These are phyloP conservation scores for Phoma sp. DNA, from an alignment of 2,329 filamentous ascomycete species.

Conservation along the genomic window DNA sequence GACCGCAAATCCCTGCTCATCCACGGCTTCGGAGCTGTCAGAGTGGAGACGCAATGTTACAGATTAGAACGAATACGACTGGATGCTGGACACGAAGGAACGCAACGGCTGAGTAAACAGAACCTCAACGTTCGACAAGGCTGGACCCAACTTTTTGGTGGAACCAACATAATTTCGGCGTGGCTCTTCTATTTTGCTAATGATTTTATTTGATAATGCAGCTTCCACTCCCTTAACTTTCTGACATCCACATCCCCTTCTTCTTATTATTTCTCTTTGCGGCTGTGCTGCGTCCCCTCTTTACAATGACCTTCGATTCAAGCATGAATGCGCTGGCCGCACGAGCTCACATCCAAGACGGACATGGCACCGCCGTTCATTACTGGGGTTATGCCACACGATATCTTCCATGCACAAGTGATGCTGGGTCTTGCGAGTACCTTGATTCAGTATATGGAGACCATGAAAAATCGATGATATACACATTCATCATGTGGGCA, in stretches of 20 bases:
- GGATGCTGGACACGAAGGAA: slow-evolving; percentile 6
- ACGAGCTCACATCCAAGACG: slow-evolving; percentile 10
- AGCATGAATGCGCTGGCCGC: slow-evolving; percentile 6
- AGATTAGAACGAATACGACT: slow-evolving; percentile 9
- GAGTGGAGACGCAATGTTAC: slow-evolving; percentile 12
- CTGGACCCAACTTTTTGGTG: slow-evolving; percentile 4
- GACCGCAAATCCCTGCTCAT: slow-evolving; percentile 1
- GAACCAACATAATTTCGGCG: slow-evolving; percentile 7
- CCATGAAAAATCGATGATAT: slow-evolving; percentile 60
- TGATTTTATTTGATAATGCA: neutral
- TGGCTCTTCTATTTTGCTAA: neutral
- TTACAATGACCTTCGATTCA: slow-evolving; percentile 10
- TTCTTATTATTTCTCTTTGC: slow-evolving; percentile 7
- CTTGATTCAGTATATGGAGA: slow-evolving; percentile 59
- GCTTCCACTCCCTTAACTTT: neutral
- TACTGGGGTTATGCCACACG: slow-evolving; percentile 63
- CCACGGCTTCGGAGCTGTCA: slow-evolving; percentile 1
- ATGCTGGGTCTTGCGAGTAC: slow-evolving; percentile 62
- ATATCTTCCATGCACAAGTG: slow-evolving; percentile 61
- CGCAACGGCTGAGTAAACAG: neutral
- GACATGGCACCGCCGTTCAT: slow-evolving; percentile 1
- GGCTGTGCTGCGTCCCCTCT: slow-evolving; percentile 15
- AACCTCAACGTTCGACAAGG: neutral
- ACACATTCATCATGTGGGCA: slow-evolving; percentile 61
- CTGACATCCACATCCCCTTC: neutral